Conservation (phyloP, 768 basidiomycete species). For the Tephrocybe sp. region DNA sequence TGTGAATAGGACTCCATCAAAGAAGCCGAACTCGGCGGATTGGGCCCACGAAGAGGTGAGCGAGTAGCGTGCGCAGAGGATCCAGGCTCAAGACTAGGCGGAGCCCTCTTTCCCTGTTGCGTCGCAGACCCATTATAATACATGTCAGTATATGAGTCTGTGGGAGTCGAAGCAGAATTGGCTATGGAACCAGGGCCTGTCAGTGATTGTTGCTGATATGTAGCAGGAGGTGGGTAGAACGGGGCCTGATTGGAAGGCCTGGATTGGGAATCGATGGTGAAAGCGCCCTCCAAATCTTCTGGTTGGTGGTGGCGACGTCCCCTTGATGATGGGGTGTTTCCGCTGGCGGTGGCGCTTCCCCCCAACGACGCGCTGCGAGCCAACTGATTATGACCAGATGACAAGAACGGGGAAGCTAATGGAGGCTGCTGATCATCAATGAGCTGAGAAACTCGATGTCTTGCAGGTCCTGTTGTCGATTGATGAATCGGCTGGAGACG, state of each 20-base stretch:
- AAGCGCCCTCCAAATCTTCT: slow-evolving; percentile 64
- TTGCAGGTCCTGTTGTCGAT: slow-evolving; percentile 38
- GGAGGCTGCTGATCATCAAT: slow-evolving; percentile 58
- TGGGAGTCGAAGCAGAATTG: slow-evolving; percentile 35
- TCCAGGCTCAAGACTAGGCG: slow-evolving; percentile 52
- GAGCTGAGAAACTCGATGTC: slow-evolving; percentile 63
- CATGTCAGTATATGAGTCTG: slow-evolving; percentile 58
- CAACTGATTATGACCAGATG: slow-evolving; percentile 53
- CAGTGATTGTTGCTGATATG: slow-evolving; percentile 56
- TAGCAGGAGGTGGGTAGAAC: slow-evolving; percentile 58
- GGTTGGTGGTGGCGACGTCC: slow-evolving; percentile 65
- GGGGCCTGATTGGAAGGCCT: slow-evolving; percentile 46
- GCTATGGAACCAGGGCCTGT: slow-evolving; percentile 31
- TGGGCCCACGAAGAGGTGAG: slow-evolving; percentile 62
- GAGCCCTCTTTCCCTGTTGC: slow-evolving; percentile 56
- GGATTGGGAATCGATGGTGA: slow-evolving; percentile 36
- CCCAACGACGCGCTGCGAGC: slow-evolving; percentile 70
- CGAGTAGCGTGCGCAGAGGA: slow-evolving; percentile 50
- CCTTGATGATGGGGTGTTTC: slow-evolving; percentile 41
- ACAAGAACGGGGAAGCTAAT: slow-evolving; percentile 49
- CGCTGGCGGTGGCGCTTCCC: slow-evolving; percentile 41
- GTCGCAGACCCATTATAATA: slow-evolving; percentile 55
- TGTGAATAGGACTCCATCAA: slow-evolving; percentile 73
- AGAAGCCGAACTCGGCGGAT: slow-evolving; percentile 42
- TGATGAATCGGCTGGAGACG: slow-evolving; percentile 54